Conservation (phyloP, 495 filamentous ascomycete species). For the Penicillium malachiteum region DNA sequence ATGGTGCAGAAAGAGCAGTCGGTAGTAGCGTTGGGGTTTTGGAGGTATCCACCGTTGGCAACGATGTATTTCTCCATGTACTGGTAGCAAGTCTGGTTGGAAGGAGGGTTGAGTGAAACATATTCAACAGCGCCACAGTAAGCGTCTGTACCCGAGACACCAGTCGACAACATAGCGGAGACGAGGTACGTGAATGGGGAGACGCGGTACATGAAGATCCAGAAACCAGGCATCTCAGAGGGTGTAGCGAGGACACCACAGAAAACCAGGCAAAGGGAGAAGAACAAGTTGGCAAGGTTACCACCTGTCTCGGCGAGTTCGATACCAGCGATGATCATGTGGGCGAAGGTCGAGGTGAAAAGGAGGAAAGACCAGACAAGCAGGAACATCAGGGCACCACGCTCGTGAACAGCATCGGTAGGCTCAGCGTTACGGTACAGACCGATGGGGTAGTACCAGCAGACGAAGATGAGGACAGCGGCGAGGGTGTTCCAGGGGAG, state of each 20-base stretch:
- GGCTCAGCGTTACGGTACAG: constrained; percentile 53
- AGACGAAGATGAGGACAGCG: constrained; percentile 58
- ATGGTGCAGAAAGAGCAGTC: constrained; percentile 66
- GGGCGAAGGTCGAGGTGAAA: constrained; percentile 61
- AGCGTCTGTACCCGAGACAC: constrained; percentile 57
- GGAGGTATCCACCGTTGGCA: constrained; percentile 54
- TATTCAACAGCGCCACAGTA: constrained; percentile 60
- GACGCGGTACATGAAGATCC: constrained; percentile 82
- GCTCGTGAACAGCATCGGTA: constrained; percentile 44
- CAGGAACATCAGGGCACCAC: constrained; percentile 60
- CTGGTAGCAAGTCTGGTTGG: constrained; percentile 49
- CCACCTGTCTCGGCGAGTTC: constrained; percentile 62
- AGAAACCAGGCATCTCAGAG: constrained; percentile 63
- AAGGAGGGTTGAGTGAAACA: constrained; percentile 51
- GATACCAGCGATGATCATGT: constrained; percentile 65
- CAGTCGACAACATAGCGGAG: constrained; percentile 59
- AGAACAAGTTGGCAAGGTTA: constrained; percentile 60
- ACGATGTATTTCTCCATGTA: constrained; percentile 57
- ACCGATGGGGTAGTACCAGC: constrained; percentile 71
- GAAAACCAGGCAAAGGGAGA: constrained; percentile 63
- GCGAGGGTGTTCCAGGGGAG: constrained; percentile 72
- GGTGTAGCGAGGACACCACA: constrained; percentile 68
- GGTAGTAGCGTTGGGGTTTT: constrained; percentile 45
- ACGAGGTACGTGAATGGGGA: constrained; percentile 74
- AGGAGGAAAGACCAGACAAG: constrained; percentile 55